Percentiles rank a stretch among this genome's conserved stretches.
phyloP scores from a whole-genome alignment of 768 basidiomycete species.

The Strobilomyces confusus region DNA sequence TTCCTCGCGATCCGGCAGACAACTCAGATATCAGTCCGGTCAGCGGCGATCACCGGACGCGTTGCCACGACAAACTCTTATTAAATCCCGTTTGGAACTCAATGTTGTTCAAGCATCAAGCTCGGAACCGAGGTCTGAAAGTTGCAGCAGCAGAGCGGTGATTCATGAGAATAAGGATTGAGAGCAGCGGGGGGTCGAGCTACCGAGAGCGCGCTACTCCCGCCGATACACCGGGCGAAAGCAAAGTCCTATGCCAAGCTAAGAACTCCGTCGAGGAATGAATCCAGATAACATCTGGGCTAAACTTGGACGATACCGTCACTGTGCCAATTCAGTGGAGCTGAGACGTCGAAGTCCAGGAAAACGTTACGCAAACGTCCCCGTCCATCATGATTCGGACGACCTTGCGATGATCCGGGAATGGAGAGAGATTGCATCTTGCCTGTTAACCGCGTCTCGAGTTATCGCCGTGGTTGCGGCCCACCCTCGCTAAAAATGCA shows the following conservation, averaged over 20 bases:
- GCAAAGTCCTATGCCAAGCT: not conserved
- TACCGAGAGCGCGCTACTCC: not conserved
- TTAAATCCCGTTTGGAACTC: conserved; percentile 4
- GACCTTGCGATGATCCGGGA: not conserved
- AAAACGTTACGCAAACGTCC: not conserved
- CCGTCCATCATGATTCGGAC: not conserved
- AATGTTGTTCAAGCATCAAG: not conserved
- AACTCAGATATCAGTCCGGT: conserved; percentile 15
- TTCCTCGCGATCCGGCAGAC: not conserved
- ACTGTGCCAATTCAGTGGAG: not conserved
- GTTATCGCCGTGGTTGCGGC: not conserved
- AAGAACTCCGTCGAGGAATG: not conserved
- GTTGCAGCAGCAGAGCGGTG: no score
- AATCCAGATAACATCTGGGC: not conserved
- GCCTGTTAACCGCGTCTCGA: not conserved
- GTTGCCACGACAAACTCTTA: not conserved
- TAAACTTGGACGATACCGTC: not conserved
- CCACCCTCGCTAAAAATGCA: not conserved
- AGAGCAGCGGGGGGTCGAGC: not conserved
- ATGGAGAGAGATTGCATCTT: not conserved
- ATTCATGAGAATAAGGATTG: not conserved
- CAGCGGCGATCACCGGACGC: conserved; percentile 4
- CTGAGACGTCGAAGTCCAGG: no score
- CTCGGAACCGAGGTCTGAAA: conserved; percentile 7
- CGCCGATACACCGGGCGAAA: not conserved